Conservation (phyloP, 495 filamentous ascomycete genomes). For the Beverwykella pulmonaria region DNA sequence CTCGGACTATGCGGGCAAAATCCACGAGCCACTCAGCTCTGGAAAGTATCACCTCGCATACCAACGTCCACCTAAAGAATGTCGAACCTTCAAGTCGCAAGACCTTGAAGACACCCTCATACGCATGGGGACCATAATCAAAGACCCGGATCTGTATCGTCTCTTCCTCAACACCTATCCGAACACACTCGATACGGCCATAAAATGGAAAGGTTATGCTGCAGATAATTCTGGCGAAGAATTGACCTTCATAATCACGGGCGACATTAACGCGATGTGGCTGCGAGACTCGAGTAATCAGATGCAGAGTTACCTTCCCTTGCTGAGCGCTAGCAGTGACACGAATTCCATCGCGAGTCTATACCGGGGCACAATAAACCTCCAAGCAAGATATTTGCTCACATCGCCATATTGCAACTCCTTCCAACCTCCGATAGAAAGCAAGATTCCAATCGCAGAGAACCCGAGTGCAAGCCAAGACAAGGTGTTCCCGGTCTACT, state of each 20-base stretch:
- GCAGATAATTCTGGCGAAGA: constrained; percentile 59
- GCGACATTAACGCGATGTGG: constrained; percentile 73
- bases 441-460: constrained; percentile 49
- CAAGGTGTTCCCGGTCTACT: constrained; percentile 52
- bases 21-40: constrained; percentile 45
- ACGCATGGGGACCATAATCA: constrained; percentile 54
- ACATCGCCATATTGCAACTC: constrained; percentile 66
- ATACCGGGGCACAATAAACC: constrained; percentile 66
- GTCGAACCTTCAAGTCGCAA: constrained; percentile 63
- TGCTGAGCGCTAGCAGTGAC: constrained; percentile 56
- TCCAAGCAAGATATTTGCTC: constrained; percentile 64
- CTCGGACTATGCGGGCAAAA: constrained; percentile 40
- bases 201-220: constrained; percentile 65
- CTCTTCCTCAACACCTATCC: constrained; percentile 68
- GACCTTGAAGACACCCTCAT: constrained; percentile 58
- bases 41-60: constrained; percentile 55
- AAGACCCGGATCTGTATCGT: constrained; percentile 66
- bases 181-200: constrained; percentile 69
- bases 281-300: constrained; percentile 70
- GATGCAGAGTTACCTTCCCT: constrained; percentile 63
- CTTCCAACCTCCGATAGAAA: constrained; percentile 63
- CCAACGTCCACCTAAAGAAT: constrained; percentile 57
- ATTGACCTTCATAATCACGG: constrained; percentile 65
- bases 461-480: constrained; percentile 57
- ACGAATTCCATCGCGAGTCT: constrained; percentile 59